Conservation (phyloP, 2,329 filamentous ascomycete genomes). For the Leptographium wingfieldii region DNA sequence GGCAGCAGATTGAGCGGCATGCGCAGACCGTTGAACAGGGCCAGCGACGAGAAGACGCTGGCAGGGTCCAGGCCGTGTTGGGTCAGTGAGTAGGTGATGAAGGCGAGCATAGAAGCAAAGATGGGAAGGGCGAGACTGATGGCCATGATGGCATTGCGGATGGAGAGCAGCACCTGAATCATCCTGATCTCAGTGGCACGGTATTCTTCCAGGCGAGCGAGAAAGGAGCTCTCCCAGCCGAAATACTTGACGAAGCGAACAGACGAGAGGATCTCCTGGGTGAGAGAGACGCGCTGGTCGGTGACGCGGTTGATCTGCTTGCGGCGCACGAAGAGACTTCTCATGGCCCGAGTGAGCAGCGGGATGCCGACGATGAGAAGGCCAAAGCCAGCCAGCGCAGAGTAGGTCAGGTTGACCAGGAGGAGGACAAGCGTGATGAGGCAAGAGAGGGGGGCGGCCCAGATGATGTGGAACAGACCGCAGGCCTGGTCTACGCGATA, state of each 20-base stretch:
- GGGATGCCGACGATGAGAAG: conserved; percentile 70
- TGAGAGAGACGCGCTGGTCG: conserved; percentile 80
- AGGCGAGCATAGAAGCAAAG: conserved; percentile 89
- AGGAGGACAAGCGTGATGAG: conserved; percentile 70
- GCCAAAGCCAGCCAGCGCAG: conserved; percentile 76
- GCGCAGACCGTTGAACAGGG: conserved; percentile 82
- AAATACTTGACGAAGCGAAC: conserved; percentile 96
- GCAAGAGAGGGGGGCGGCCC: conserved; percentile 72
- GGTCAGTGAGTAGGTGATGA: conserved; percentile 66
- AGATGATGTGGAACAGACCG: conserved; percentile 81
- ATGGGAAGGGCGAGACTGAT: conserved; percentile 78
- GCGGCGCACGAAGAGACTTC: conserved; percentile 61
- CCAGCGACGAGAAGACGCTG: conserved; percentile 80
- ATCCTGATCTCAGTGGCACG: conserved; percentile 64
- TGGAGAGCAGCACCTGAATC: conserved; percentile 73
- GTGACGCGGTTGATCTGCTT: conserved; percentile 83
- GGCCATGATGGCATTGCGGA: conserved; percentile 75
- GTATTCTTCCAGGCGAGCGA: conserved; percentile 62
- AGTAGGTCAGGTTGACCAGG: conserved; percentile 78
- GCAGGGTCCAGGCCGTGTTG: conserved; percentile 60
- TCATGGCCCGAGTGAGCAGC: conserved; percentile 63
- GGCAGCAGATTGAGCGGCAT: conserved; percentile 84
- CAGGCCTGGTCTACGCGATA: conserved; percentile 84
- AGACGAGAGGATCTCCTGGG: conserved; percentile 81
- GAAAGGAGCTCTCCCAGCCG: conserved; percentile 84